Conservation (phyloP, 2,329 filamentous ascomycete genomes). For the Aspergillus nomiae region DNA sequence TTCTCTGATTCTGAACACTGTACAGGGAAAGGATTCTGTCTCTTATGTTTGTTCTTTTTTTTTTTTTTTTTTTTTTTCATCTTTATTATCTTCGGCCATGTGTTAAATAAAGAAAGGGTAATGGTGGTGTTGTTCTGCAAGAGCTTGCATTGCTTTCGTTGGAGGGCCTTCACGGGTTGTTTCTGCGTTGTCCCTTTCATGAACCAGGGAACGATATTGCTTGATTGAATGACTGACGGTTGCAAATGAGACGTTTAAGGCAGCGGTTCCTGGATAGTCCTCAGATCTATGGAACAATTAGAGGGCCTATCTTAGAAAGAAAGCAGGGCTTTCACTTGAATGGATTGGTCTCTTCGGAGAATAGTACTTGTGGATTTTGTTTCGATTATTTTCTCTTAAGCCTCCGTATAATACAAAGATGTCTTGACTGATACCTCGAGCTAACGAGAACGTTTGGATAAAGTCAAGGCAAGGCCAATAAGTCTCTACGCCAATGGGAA, state of each 20-base stretch:
- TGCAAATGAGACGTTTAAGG: not conserved
- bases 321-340: constrained; percentile 3
- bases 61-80: not conserved
- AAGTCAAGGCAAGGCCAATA: not conserved
- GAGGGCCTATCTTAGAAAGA: constrained; percentile 3
- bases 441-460: not conserved
- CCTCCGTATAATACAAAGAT: not conserved
- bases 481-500: not conserved
- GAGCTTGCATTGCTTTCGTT: not conserved
- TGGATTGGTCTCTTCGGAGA: not conserved
- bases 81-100: not conserved
- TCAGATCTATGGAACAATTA: not conserved
- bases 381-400: not conserved
- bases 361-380: not conserved
- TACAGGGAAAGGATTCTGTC: not conserved
- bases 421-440: not conserved
- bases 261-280: not conserved
- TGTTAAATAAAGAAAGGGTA: constrained; percentile 4
- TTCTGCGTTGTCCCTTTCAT: not conserved
- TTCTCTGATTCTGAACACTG: constrained; percentile 4
- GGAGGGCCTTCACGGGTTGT: not conserved
- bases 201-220: constrained; percentile 1
- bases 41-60: not conserved
- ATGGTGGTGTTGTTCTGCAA: not conserved
- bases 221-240: constrained; percentile 4